Percentiles rank a stretch among this genome's conserved stretches.
Conservation (phyloP, 768 basidiomycete species). For the Boletus sp. region DNA sequence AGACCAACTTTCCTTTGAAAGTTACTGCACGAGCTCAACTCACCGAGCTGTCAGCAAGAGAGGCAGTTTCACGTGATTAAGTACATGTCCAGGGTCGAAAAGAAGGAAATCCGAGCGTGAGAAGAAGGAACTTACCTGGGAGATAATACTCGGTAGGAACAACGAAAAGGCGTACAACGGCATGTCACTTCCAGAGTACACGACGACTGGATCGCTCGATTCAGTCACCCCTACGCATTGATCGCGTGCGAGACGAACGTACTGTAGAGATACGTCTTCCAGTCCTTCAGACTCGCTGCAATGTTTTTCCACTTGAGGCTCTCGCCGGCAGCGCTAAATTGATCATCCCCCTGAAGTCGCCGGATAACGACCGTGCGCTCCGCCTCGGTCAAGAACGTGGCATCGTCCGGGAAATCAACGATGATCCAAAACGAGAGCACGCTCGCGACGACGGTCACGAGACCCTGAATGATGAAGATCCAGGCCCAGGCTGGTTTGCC, state of each 20-base stretch:
- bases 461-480: conserved; percentile 77
- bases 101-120: not conserved
- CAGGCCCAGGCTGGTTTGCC: conserved; percentile 66
- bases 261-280: conserved; percentile 63
- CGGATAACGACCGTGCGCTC: conserved; percentile 68
- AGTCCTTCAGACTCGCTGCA: conserved; percentile 57
- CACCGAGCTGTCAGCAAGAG: conserved; percentile 39
- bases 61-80: not conserved
- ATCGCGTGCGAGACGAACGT: not conserved
- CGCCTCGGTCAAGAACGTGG: conserved; percentile 69
- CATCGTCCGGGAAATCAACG: conserved; percentile 81
- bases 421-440: conserved; percentile 70
- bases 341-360: conserved; percentile 62
- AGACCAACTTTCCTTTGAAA: not conserved
- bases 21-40: conserved; percentile 1
- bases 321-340: conserved; percentile 75
- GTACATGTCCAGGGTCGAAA: not conserved
- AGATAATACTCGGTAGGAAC: conserved; percentile 79
- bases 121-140: conserved; percentile 42
- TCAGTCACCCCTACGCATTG: not conserved
- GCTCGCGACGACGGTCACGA: conserved; percentile 67
- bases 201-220: conserved; percentile 41
- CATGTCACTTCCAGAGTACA: conserved; percentile 57
- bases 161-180: conserved; percentile 77
- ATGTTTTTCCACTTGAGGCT: conserved; percentile 57